phyloP scores from a whole-genome alignment of 495 filamentous ascomycete species.

The Clohesyomyces aquaticus region DNA sequence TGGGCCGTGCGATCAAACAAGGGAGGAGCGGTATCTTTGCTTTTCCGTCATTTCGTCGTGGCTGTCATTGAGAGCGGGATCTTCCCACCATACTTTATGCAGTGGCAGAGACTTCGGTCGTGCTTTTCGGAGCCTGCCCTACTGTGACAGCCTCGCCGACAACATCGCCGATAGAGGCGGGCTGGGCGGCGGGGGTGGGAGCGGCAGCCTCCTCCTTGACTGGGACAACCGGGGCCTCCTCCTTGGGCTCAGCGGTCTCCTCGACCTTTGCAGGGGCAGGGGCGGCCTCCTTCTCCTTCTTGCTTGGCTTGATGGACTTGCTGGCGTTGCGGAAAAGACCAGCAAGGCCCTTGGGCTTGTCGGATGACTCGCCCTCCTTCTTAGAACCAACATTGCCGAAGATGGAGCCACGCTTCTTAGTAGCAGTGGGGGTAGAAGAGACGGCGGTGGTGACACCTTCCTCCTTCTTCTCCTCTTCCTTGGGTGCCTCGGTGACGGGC shows the following conservation, averaged over 20 bases:
- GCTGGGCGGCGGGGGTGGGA: slow-evolving; percentile 18
- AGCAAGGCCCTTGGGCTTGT: slow-evolving; percentile 29
- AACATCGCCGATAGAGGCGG: slow-evolving; percentile 47
- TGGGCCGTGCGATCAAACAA: slow-evolving; percentile 42
- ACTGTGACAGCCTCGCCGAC: slow-evolving; percentile 46
- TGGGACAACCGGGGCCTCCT: slow-evolving; percentile 28
- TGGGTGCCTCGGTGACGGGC: slow-evolving; percentile 39
- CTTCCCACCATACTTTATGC: slow-evolving; percentile 49
- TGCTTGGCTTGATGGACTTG: slow-evolving; percentile 39
- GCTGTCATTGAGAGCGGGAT: slow-evolving; percentile 38
- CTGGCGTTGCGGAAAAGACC: slow-evolving; percentile 40
- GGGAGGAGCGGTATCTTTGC: slow-evolving; percentile 37
- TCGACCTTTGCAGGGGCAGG: slow-evolving; percentile 48
- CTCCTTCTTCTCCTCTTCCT: slow-evolving; percentile 43
- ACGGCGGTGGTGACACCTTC: slow-evolving; percentile 20
- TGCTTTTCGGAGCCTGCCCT: slow-evolving; percentile 44
- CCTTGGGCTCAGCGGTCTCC: slow-evolving; percentile 43
- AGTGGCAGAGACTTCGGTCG: slow-evolving; percentile 48
- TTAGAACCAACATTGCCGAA: slow-evolving; percentile 45
- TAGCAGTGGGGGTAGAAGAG: slow-evolving; percentile 34
- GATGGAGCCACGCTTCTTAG: slow-evolving; percentile 51
- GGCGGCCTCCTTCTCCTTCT: slow-evolving; percentile 48
- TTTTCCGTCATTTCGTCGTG: slow-evolving; percentile 44
- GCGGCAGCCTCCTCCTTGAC: slow-evolving; percentile 17
- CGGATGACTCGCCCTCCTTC: slow-evolving; percentile 34